Conservation (phyloP, 1,284 basidiomycete species). For the Apiotrichum gamsii region DNA sequence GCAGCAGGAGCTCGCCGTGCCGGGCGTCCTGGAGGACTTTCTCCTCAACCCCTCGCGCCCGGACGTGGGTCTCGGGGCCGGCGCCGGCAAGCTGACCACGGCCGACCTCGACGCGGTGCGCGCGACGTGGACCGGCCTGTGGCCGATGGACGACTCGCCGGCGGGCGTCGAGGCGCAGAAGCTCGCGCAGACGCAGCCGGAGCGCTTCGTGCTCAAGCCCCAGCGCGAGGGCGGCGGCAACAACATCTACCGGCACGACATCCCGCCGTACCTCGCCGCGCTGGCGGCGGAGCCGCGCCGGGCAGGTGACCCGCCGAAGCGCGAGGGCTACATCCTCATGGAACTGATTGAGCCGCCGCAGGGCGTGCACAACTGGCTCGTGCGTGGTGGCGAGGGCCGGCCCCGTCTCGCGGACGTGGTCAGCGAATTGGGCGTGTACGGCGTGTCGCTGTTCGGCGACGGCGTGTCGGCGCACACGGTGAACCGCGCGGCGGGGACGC, state of each 20-base stretch:
- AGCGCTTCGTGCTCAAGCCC: constrained; percentile 80
- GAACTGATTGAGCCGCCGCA: constrained; percentile 73
- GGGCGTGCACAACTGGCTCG: constrained; percentile 62
- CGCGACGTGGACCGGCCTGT: constrained; percentile 73
- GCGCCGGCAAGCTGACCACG: constrained; percentile 45
- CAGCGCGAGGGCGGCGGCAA: constrained; percentile 97
- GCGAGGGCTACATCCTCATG: constrained; percentile 85
- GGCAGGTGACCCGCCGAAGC: constrained; percentile 26
- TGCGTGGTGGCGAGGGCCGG: constrained; percentile 52
- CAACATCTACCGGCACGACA: constrained; percentile 82
- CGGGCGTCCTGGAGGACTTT: constrained; percentile 68
- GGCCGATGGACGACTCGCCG: constrained; percentile 51
- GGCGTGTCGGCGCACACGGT: constrained; percentile 39
- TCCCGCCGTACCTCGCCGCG: constrained; percentile 65
- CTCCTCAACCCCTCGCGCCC: constrained; percentile 45
- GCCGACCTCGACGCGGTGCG: constrained; percentile 55
- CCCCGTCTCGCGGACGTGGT: constrained; percentile 63
- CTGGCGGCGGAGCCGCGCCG: constrained; percentile 50
- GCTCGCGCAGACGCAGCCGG: constrained; percentile 55
- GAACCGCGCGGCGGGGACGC: constrained; percentile 70
- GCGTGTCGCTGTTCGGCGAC: constrained; percentile 70
- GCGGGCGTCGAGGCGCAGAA: constrained; percentile 51
- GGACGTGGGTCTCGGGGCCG: constrained; percentile 43
- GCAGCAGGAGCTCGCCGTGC: constrained; percentile 77
- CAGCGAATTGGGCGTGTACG: constrained; percentile 88